Conservation (phyloP, 2,329 filamentous ascomycete species). For the Penicillium crustosum region DNA sequence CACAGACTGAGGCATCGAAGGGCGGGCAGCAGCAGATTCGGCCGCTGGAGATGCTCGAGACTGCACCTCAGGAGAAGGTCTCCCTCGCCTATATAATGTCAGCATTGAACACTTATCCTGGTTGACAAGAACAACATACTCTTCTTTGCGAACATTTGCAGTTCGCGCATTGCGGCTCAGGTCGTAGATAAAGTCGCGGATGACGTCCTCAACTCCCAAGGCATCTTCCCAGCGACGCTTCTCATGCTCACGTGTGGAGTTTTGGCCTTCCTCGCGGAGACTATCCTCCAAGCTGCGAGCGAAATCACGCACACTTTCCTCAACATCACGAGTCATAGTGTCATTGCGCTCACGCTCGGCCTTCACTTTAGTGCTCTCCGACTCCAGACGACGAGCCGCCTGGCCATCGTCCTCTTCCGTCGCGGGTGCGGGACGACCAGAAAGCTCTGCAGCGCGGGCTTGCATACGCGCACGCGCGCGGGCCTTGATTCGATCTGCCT, state of each 20-base stretch:
- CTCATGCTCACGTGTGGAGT: slow-evolving; percentile 81
- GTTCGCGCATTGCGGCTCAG: slow-evolving; percentile 82
- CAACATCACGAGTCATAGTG: slow-evolving; percentile 92
- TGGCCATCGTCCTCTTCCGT: slow-evolving; percentile 69
- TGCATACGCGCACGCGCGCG: slow-evolving; percentile 98
- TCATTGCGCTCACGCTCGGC: slow-evolving; percentile 92
- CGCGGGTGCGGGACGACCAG: slow-evolving; percentile 75
- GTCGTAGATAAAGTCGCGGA: slow-evolving; percentile 97
- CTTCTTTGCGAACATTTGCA: slow-evolving; percentile 65
- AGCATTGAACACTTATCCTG: slow-evolving; percentile 12
- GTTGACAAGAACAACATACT: slow-evolving; percentile 41
- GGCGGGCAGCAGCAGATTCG: slow-evolving; percentile 30
- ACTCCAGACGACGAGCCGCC: slow-evolving; percentile 80
- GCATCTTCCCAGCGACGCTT: slow-evolving; percentile 92
- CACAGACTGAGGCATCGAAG: slow-evolving; percentile 49
- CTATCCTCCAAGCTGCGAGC: slow-evolving; percentile 79
- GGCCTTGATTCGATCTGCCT: slow-evolving; percentile 91
- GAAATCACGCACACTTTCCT: slow-evolving; percentile 92
- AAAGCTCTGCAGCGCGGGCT: slow-evolving; percentile 87
- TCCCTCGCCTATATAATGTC: slow-evolving; percentile 48
- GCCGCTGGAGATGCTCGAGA: slow-evolving; percentile 51
- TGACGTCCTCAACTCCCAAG: slow-evolving; percentile 91
- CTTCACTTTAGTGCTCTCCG: slow-evolving; percentile 77
- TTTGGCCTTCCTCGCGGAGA: slow-evolving; percentile 76
- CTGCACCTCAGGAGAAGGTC: slow-evolving; percentile 53